Evolutionary conservation across 148 eudicot genomes (phyloP).

Genomic region (Polygonum aviculare): DNA sequence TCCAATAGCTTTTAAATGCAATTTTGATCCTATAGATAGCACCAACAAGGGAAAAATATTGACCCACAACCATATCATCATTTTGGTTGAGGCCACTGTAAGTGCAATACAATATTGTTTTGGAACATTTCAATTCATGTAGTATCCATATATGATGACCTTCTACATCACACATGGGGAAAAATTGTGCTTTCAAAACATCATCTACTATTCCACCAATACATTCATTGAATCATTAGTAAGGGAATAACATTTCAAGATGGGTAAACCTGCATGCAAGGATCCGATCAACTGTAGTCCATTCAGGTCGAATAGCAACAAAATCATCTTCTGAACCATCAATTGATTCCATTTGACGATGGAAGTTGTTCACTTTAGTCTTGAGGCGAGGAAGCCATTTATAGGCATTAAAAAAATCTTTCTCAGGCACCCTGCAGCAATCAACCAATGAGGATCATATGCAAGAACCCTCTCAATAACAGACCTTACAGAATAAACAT

Average conservation of each 20-base stretch:
- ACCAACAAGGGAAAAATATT: not conserved
- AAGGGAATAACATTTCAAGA: conserved; percentile 2
- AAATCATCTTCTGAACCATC: conserved; percentile 72
- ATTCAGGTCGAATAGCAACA: conserved; percentile 83
- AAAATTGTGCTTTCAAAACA: not conserved
- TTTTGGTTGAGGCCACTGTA: not conserved
- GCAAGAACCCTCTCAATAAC: not conserved
- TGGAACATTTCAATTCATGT: not conserved
- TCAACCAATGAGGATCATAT: not conserved
- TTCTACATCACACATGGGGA: not conserved
- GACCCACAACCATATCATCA: not conserved
- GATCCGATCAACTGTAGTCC: conserved; percentile 95
- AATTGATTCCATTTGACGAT: conserved; percentile 55
- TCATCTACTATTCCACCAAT: not conserved
- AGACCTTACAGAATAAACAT: not conserved
- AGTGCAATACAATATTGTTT: not conserved
- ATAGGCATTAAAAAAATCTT: conserved; percentile 74
- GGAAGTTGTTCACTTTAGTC: conserved; percentile 85
- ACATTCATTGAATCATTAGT: not conserved
- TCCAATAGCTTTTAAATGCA: not conserved
- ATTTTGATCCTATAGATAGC: not conserved
- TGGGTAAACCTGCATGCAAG: conserved; percentile 77
- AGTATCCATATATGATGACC: not conserved
- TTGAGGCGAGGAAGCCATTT: conserved; percentile 80
- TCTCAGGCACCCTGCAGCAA: conserved; percentile 75